phyloP scores from a whole-genome alignment of 371 early-diverging fungal genomes.

The Chytridiales sp. region DNA sequence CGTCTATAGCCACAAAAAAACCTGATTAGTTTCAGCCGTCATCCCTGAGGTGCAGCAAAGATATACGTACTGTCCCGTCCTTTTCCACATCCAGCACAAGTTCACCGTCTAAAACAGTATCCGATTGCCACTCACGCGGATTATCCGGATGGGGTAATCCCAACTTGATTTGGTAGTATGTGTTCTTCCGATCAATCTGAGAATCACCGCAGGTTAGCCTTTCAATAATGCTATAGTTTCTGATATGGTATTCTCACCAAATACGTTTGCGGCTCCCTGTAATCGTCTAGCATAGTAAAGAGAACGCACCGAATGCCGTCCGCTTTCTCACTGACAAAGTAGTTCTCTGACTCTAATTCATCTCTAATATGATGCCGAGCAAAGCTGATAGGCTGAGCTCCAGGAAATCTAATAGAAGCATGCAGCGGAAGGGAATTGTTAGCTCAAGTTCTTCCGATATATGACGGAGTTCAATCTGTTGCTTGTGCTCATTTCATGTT shows the following conservation, averaged over 20 bases:
- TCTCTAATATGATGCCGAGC: conserved; percentile 61
- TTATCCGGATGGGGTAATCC: conserved; percentile 59
- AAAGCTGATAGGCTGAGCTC: conserved; percentile 95
- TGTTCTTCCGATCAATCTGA: conserved; percentile 87
- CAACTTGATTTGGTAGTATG: conserved; percentile 66
- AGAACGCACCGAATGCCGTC: conserved; percentile 94
- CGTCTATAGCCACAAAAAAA: conserved; percentile 19
- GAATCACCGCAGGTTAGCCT: background rate
- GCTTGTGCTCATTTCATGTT: no score
- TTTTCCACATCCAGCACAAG: conserved; percentile 73
- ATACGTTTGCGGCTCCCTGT: conserved; percentile 59
- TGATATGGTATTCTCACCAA: conserved; percentile 45
- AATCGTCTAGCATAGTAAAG: conserved; percentile 47
- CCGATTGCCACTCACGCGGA: conserved; percentile 57
- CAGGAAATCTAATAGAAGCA: conserved; percentile 88
- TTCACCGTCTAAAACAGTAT: conserved; percentile 91
- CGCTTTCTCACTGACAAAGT: conserved; percentile 96
- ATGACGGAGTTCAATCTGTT: no score
- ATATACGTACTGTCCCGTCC: conserved; percentile 31
- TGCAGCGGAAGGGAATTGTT: no score
- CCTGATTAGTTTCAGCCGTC: background rate
- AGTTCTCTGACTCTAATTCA: conserved; percentile 79
- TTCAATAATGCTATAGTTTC: background rate
- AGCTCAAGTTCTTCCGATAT: no score
- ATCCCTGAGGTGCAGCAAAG: background rate